Evolutionary conservation across 176 grass and related monocot genomes (phyloP), one percentile per base, ranked within the genome.

Genomic region (Areca catechu): DNA sequence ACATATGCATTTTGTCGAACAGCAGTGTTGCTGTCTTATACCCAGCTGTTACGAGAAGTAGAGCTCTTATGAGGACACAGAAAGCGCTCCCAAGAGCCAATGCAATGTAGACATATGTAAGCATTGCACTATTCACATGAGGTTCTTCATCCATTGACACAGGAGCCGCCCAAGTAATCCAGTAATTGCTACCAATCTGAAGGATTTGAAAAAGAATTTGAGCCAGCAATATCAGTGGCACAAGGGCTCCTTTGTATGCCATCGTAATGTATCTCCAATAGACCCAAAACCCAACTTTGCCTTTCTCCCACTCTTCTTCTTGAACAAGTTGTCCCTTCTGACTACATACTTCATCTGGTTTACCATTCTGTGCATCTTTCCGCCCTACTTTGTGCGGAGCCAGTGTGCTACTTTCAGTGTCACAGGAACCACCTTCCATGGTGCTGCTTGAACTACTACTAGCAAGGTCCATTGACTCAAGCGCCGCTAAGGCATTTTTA

Each of bases 241-340:
- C 74, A 50, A 95, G 71, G 54, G 82, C 83, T 48, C 91, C 91
- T 49, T 75, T 86, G 61, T 95, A 84, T 63, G 86, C 83, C 34
- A 79, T 63, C 22, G 91, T 95, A 21, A 95, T 61, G 56, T 90
- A 90, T 49, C 69, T 90, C 91, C 86, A 95, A 62, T 90, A 95
- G 29, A 95, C 82, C 91, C 68, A 86, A 57, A 90, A 86, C 16
- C 80, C 91, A 34, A 95, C 86, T 57, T 58, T 89, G 68, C 86
- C 91, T 69, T 86, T 81, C 71, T 84, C 91, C 56, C 91, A 86
- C 66, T 95, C 91, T 79, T 95, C 90, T 75, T 83, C 91, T 76
- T 89, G 85, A 52, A 95, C 90, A 12, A 86, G 67, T 64, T 95
- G 82, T 27, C 83, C 90, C 24, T 66, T 77, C 60, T 74, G 65